Conservation (phyloP, 1,284 basidiomycete species). For the Cutaneotrichosporon sp. region DNA sequence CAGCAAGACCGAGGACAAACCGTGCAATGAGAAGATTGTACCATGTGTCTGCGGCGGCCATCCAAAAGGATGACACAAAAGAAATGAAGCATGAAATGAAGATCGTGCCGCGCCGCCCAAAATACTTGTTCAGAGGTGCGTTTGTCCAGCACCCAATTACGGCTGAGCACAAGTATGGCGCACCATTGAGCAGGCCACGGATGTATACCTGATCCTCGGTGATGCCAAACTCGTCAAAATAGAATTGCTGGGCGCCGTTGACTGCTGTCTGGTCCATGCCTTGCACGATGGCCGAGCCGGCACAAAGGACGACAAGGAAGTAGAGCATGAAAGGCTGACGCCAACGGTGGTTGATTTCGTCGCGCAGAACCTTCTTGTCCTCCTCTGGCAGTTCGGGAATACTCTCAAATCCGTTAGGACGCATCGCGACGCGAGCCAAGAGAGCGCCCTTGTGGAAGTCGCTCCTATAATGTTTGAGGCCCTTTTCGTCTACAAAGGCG, state of each 20-base stretch:
- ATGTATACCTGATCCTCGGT: slow-evolving; percentile 51
- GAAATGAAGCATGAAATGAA: slow-evolving; percentile 59
- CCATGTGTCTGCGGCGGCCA: slow-evolving; percentile 58
- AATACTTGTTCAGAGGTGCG: slow-evolving; percentile 60
- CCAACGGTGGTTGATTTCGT: slow-evolving; percentile 63
- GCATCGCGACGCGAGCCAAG: slow-evolving; percentile 52
- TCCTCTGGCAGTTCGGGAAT: slow-evolving; percentile 58
- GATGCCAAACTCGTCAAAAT: slow-evolving; percentile 61
- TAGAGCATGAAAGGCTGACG: slow-evolving; percentile 51
- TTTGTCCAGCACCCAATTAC: slow-evolving; percentile 55
- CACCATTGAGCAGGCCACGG: slow-evolving; percentile 57
- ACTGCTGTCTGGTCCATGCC: slow-evolving; percentile 44
- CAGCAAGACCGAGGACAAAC: slow-evolving; percentile 45
- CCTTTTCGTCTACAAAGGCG: slow-evolving; percentile 54
- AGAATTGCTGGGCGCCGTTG: slow-evolving; percentile 39
- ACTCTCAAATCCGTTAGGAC: slow-evolving; percentile 51
- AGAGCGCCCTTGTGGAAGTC: slow-evolving; percentile 59
- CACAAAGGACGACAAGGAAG: slow-evolving; percentile 22
- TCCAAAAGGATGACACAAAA: slow-evolving; percentile 38
- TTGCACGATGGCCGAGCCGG: slow-evolving; percentile 31
- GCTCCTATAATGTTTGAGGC: slow-evolving; percentile 40
- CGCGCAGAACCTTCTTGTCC: slow-evolving; percentile 53
- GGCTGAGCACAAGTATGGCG: slow-evolving; percentile 19
- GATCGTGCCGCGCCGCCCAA: slow-evolving; percentile 64
- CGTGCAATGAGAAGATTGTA: slow-evolving; percentile 49